These are phyloP conservation scores for Melanomma pulvis-pyrius DNA, from an alignment of 495 filamentous ascomycete species.

Conservation along the genomic window DNA sequence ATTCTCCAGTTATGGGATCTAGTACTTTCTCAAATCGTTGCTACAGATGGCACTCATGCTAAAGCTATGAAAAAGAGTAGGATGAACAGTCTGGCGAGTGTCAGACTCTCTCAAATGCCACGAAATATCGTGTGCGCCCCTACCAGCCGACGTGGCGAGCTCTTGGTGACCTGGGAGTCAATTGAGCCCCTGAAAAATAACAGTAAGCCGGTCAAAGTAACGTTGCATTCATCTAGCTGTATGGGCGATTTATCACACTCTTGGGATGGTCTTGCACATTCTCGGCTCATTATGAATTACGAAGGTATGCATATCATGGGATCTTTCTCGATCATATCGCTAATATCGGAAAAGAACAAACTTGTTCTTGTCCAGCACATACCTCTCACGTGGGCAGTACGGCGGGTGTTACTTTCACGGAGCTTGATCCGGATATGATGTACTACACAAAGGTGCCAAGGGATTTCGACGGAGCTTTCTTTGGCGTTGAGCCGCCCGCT, in stretches of 20 bases:
- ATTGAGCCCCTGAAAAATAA: background rate
- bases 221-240: background rate
- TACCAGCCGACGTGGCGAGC: background rate
- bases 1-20: background rate
- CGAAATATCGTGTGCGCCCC: background rate
- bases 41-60: background rate
- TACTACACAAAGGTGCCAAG: background rate
- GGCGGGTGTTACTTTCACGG: background rate
- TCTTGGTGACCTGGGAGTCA: background rate
- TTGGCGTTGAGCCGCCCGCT: background rate
- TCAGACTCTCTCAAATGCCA: background rate
- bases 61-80: background rate
- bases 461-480: background rate
- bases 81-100: background rate
- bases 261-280: background rate
- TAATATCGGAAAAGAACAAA: background rate
- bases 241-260: background rate
- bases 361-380: background rate
- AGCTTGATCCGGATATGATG: background rate
- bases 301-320: background rate
- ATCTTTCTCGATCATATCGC: background rate
- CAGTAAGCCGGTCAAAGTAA: background rate
- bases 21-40: background rate
- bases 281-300: background rate
- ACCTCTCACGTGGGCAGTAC: background rate